Base-by-base conservation (phyloP, 768 basidiomycete species). In the Rhodotorula toruloides region DNA sequence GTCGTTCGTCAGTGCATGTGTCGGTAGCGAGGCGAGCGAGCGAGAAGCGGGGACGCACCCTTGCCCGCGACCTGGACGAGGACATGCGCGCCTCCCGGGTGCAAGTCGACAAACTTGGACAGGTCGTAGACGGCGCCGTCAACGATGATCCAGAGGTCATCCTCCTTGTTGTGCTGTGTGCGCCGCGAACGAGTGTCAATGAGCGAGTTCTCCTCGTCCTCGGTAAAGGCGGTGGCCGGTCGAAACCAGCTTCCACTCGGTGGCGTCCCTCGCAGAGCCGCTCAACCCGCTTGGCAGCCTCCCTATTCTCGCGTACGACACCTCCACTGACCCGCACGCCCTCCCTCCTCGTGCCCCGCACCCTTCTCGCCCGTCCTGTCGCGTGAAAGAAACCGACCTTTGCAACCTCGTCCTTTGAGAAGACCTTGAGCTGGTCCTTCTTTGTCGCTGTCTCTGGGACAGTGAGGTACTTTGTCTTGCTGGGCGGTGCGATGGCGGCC, bases 131-230 rank as follows among this genome's bases (percentile, higher is more conserved):
- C 61, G 22, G 60, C 54, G 49, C 50, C 44, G 47, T 63, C 89
- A 56, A 91, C 81, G 46, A 87, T 79, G 57, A 91, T 82, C 89
- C 90, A 92, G 86, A 92, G 81, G 79, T 92, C 90, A 57, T 84
- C 88, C 29, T 81, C 79, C 73, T 83, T 87, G 78, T 87, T 87
- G 78, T 92, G 90, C 85, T 88, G 67, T 27, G 34, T 17, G 39
- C 31, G 42, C 5, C 3, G 36, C 17, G 13, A 40, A 22, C 2
- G 21, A 32, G 7, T 19, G 27, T 39, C 27, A 31, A 19, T 42
- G 40, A 44, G 14, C 34, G 29, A 31, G 25, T n/a, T 57, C 43
- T 7, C 29, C 32, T 16, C 36, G 43, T 58, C 43, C 16, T 44
- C n/a, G 43, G 47, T 7, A 5, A 14, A 17, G n/a, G n/a, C 13